Conservation (phyloP, 805 yeast genomes). For the Komagataella kurtzmanii region DNA sequence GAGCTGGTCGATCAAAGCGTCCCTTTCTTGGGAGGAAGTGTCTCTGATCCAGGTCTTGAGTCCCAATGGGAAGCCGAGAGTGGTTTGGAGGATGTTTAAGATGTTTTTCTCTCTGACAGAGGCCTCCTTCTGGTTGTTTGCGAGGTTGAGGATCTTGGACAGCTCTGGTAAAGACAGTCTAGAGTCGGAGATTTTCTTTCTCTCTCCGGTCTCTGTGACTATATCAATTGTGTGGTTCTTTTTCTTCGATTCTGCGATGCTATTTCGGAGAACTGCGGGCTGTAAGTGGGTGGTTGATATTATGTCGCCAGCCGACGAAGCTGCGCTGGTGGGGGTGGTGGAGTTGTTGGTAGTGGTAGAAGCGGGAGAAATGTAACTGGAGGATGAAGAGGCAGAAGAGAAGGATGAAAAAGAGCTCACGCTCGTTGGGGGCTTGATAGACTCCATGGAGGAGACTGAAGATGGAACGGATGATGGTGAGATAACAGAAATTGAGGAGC, state of each 20-base stretch:
- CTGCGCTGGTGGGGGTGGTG: neutral
- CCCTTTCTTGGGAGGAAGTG: slow-evolving; percentile 42
- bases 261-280: neutral
- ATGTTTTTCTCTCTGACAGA: slow-evolving; percentile 39
- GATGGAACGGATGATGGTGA: neutral
- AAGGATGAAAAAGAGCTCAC: neutral
- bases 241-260: neutral
- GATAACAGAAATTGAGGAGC: neutral
- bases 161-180: slow-evolving; percentile 44
- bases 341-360: neutral
- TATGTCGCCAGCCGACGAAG: neutral
- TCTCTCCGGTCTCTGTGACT: neutral
- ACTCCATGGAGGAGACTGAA: neutral
- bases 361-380: neutral
- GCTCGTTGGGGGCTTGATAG: neutral
- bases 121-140: slow-evolving; percentile 39
- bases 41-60: slow-evolving; percentile 78
- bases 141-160: slow-evolving; percentile 34
- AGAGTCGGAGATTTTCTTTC: slow-evolving; percentile 26
- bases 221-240: neutral
- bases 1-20: slow-evolving; percentile 32
- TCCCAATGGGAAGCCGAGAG: slow-evolving; percentile 62
- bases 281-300: neutral
- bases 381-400: neutral
- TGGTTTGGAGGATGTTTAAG: slow-evolving; percentile 36